Evolutionary conservation across 2,329 filamentous ascomycete species (phyloP).

Genomic region (Coniochaeta sp.): DNA sequence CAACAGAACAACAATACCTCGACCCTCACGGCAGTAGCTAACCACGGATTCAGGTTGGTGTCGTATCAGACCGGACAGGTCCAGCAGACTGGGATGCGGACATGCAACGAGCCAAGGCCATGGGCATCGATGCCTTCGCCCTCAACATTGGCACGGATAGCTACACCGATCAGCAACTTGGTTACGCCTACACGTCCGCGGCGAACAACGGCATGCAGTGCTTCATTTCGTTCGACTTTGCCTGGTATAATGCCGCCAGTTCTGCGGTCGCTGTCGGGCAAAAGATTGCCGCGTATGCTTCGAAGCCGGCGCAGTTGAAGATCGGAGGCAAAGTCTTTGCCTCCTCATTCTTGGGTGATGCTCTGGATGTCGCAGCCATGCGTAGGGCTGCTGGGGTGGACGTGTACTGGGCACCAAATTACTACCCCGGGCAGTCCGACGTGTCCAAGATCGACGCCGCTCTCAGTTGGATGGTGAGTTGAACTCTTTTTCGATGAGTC

Average conservation of each 20-base stretch:
- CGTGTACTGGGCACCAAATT: slow-evolving; percentile 42
- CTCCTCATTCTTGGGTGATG: slow-evolving; percentile 43
- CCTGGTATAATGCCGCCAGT: slow-evolving; percentile 27
- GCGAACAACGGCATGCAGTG: slow-evolving; percentile 38
- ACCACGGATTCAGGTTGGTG: slow-evolving; percentile 5
- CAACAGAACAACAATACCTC: too few relatives aligned
- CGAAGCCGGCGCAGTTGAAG: slow-evolving; percentile 34
- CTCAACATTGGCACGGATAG: slow-evolving; percentile 23
- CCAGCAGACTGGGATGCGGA: slow-evolving; percentile 10
- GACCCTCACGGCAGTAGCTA: not conserved
- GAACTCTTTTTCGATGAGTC: not conserved
- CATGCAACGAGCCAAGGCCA: slow-evolving; percentile 7
- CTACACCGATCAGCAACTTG: slow-evolving; percentile 35
- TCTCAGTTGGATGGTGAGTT: slow-evolving; percentile 29
- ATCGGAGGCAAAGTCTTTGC: slow-evolving; percentile 41
- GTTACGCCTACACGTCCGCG: slow-evolving; percentile 37
- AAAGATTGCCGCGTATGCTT: slow-evolving; percentile 36
- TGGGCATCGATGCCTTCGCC: slow-evolving; percentile 18
- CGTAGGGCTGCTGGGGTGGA: slow-evolving; percentile 29
- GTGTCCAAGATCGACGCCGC: slow-evolving; percentile 34
- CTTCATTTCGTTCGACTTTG: slow-evolving; percentile 49
- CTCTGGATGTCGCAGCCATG: slow-evolving; percentile 32
- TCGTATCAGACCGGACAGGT: slow-evolving; percentile 7
- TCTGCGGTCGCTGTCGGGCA: slow-evolving; percentile 25
- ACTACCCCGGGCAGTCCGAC: slow-evolving; percentile 29